phyloP scores from a whole-genome alignment of 257 asterid genomes.

The Misopates orontium region DNA sequence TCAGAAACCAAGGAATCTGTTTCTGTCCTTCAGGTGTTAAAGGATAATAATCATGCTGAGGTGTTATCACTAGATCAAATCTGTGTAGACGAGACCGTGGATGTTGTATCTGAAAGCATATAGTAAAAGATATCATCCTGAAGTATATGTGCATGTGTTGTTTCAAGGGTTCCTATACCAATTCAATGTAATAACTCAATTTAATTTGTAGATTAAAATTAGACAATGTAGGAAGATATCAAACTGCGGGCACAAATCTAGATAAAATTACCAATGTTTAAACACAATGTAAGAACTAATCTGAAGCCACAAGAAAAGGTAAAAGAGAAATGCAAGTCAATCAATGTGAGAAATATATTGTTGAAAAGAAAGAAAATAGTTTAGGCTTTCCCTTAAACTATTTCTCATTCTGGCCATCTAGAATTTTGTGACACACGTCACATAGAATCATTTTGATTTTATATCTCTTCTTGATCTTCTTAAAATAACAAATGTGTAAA shows the following conservation, averaged over 20 bases:
- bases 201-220: slow-evolving; percentile 11
- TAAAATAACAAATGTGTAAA: slow-evolving; percentile 5
- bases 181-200: slow-evolving; percentile 6
- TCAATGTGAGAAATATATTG: neutral
- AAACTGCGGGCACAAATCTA: neutral
- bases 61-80: slow-evolving; percentile 84
- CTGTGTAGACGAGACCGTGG: slow-evolving; percentile 76
- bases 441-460: neutral
- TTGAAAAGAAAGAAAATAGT: slow-evolving; percentile 13
- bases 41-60: slow-evolving; percentile 84
- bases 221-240: slow-evolving; percentile 11
- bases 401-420: neutral
- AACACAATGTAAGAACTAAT: neutral
- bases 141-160: slow-evolving; percentile 5
- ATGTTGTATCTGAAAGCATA: slow-evolving; percentile 75
- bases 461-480: slow-evolving; percentile 9
- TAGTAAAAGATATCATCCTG: slow-evolving; percentile 16
- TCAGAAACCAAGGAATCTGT: slow-evolving; percentile 66
- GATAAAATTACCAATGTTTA: neutral
- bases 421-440: no score
- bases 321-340: slow-evolving; percentile 2
- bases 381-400: neutral
- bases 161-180: slow-evolving; percentile 1
- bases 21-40: slow-evolving; percentile 66
- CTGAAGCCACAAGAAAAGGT: neutral